Evolutionary conservation across 2,329 filamentous ascomycete genomes (phyloP).

Genomic region (Aspergillus tubingensis): DNA sequence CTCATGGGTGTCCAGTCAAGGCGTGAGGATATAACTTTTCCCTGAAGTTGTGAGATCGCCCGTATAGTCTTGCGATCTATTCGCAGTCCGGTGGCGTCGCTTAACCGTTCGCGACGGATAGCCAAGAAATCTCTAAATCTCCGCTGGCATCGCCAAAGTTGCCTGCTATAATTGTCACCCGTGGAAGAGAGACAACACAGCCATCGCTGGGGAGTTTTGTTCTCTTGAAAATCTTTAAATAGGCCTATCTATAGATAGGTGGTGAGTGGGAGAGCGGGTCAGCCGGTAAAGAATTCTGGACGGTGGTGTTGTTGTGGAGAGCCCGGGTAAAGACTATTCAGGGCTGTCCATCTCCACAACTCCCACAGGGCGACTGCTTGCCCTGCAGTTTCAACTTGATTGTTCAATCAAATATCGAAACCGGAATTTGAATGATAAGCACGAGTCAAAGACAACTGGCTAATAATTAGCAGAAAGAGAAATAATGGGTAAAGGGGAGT

Average conservation of each 20-base stretch:
- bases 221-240: neutral
- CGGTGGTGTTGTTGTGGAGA: neutral
- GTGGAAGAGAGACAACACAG: neutral
- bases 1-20: neutral
- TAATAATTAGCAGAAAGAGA: too few species aligned
- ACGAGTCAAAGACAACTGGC: too few species aligned
- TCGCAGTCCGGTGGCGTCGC: neutral
- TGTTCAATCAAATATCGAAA: too few species aligned
- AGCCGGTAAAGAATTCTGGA: constrained; percentile 5
- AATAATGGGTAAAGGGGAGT: too few species aligned
- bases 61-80: too few species aligned
- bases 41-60: neutral
- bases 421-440: too few species aligned
- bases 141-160: neutral
- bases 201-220: neutral
- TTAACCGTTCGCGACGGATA: neutral
- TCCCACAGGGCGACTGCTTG: neutral
- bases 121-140: neutral
- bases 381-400: too few species aligned
- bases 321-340: constrained; percentile 7
- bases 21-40: constrained; percentile 7
- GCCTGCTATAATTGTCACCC: neutral
- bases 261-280: neutral
- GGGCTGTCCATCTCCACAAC: neutral
- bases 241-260: constrained; percentile 1